phyloP scores from a whole-genome alignment of 441 rosid species.

The Gossypium davidsonii region DNA sequence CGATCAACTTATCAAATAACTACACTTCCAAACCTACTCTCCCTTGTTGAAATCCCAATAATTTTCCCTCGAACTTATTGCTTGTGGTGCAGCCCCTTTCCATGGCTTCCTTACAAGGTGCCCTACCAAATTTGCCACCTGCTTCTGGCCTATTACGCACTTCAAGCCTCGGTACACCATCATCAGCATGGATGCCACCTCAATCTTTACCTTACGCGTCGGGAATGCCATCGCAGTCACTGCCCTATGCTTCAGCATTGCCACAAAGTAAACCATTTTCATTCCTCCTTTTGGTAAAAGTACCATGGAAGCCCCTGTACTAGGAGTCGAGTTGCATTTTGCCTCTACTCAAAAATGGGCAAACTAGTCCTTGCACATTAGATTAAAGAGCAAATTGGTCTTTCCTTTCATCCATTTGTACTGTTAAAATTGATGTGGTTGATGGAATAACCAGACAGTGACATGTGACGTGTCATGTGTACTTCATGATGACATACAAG shows the following conservation, averaged over 20 bases:
- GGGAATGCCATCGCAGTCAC: constrained; percentile 43
- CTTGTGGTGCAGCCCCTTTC: constrained; percentile 62
- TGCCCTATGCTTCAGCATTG: constrained; percentile 28
- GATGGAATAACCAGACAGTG: no score
- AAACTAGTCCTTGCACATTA: no score
- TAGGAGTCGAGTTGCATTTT: no score
- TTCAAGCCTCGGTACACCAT: constrained; percentile 39
- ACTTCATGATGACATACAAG: no score
- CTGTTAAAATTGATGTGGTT: no score
- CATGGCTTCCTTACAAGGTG: constrained; percentile 61
- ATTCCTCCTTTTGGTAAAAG: neutral
- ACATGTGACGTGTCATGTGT: no score
- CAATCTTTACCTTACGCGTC: constrained; percentile 46
- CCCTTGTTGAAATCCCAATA: neutral
- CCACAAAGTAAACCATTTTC: constrained; percentile 33
- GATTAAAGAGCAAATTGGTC: no score
- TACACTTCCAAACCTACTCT: neutral
- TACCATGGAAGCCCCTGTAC: no score
- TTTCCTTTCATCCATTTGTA: no score
- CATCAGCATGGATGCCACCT: constrained; percentile 44
- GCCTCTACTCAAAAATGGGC: no score
- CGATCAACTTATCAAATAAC: neutral
- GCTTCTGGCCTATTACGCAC: constrained; percentile 37
- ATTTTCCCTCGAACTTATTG: neutral
- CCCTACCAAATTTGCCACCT: constrained; percentile 48